Conservation (phyloP, 768 basidiomycete genomes). For the Leccinum longicurvipes region DNA sequence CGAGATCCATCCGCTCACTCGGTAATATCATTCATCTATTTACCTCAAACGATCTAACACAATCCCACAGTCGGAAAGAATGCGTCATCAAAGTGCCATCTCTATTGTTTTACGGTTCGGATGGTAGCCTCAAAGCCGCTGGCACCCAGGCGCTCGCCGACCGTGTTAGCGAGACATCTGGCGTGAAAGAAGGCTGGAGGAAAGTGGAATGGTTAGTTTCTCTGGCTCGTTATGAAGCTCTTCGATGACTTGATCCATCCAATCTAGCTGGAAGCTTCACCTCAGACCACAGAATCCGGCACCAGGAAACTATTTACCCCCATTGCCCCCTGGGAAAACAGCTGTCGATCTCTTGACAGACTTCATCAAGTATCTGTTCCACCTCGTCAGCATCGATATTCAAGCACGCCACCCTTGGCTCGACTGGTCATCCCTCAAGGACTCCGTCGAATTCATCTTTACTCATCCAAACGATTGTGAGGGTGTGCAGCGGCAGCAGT, state of each 20-base stretch:
- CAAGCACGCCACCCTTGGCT: neutral
- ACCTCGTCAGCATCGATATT: neutral
- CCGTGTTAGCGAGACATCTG: neutral
- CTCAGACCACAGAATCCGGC: neutral
- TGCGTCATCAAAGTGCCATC: neutral
- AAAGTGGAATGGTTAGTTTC: neutral
- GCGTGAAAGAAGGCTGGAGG: neutral
- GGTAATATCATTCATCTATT: neutral
- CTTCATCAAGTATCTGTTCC: neutral
- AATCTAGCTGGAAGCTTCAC: neutral
- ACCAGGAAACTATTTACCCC: neutral
- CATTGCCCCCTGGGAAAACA: neutral
- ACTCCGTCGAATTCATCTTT: neutral
- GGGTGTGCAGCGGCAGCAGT: neutral
- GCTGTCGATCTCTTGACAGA: neutral
- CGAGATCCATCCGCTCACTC: neutral
- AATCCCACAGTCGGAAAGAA: neutral
- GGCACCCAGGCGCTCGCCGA: neutral
- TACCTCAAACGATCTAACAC: neutral
- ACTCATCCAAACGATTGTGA: neutral
- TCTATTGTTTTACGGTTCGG: neutral
- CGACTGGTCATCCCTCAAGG: neutral
- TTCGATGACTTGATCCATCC: neutral
- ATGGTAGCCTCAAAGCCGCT: neutral
- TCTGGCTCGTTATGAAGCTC: neutral